Base-by-base conservation (phyloP, 371 early-diverging fungal genomes). In the Blastocladiella emersonii region DNA sequence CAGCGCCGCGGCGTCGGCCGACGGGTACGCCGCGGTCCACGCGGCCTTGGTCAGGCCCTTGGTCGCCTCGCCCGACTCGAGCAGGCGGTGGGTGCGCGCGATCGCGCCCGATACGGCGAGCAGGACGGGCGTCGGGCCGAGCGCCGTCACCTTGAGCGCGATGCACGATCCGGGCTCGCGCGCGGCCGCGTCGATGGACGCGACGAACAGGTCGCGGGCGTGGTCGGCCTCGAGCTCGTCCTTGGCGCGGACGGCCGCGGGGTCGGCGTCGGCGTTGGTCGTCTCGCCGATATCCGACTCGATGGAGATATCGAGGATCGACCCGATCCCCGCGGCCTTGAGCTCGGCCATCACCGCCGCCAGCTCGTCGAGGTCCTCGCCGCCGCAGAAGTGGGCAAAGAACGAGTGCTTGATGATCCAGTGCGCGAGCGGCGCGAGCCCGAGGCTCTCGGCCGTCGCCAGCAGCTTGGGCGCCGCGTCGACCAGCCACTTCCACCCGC, bases 331-430 rank as follows among this genome's bases (percentile, higher is more conserved):
- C 21, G 76, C 70, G 30, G 72, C 69, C 62, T 82, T 71, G 62
- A 94, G 78, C 30, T 68, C 59, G 45, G 79, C 78, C 90, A 97
- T 93, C 23, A 85, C 84, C n/a, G 85, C 83, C 13, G 85, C 74
- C 64, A 92, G 89, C 67, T 93, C 93, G 19, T 82, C 83, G 36
- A 87, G 78, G 23, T 86, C 85, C 73, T 97, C 95, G 63, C 98
- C 98, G 49, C 92, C 95, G 70, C 93, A 93, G 72, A 95, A 95
- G 65, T 90, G 90, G 36, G 78, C 78, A 75, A 93, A 95, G 74
- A 93, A 90, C 21, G 93, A 91, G 48, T 79, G 76, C 71, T 84
- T 85, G 63, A 93, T 76, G n/a, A 88, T 69, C 69, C 79, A 82
- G 69, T 91, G 81, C 15, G 80, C 73, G 10, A 78, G 76, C 2